phyloP scores from a whole-genome alignment of 176 grass and related monocot genomes.

The Musa acuminata region DNA sequence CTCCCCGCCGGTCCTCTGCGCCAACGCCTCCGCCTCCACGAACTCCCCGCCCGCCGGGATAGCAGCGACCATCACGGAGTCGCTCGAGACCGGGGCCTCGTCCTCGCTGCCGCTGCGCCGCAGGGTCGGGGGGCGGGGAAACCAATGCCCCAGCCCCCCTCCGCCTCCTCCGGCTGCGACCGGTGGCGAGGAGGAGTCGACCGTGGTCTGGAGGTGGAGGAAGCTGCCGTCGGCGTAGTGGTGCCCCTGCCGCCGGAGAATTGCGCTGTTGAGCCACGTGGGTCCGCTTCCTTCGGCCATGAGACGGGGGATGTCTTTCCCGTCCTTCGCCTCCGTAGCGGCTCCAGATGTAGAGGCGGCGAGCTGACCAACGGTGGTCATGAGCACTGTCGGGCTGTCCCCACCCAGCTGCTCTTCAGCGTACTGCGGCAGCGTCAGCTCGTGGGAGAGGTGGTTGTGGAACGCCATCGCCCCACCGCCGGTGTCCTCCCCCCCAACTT shows the following conservation, averaged over 20 bases:
- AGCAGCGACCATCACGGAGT: slow-evolving; percentile 11
- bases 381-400: slow-evolving; percentile 7
- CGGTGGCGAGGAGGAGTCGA: slow-evolving; percentile 35
- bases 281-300: slow-evolving; percentile 13
- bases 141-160: background rate
- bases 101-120: slow-evolving; percentile 4
- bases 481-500: background rate
- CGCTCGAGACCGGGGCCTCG: slow-evolving; percentile 35
- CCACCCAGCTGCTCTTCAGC: slow-evolving; percentile 21
- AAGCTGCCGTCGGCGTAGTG: slow-evolving; percentile 52
- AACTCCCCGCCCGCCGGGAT: background rate
- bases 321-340: background rate
- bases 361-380: slow-evolving; percentile 5
- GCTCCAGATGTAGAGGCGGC: background rate
- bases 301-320: background rate
- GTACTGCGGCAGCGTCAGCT: slow-evolving; percentile 15
- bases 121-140: background rate
- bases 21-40: background rate
- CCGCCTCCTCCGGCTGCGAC: slow-evolving; percentile 6
- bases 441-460: slow-evolving; percentile 20
- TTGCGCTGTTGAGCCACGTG: slow-evolving; percentile 43
- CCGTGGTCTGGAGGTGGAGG: slow-evolving; percentile 52
- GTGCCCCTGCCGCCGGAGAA: slow-evolving; percentile 25
- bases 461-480: slow-evolving; percentile 26
- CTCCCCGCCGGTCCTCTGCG: background rate